Base-by-base conservation (phyloP, 1,139 yeast genomes). In the Scheffersomyces titani region DNA sequence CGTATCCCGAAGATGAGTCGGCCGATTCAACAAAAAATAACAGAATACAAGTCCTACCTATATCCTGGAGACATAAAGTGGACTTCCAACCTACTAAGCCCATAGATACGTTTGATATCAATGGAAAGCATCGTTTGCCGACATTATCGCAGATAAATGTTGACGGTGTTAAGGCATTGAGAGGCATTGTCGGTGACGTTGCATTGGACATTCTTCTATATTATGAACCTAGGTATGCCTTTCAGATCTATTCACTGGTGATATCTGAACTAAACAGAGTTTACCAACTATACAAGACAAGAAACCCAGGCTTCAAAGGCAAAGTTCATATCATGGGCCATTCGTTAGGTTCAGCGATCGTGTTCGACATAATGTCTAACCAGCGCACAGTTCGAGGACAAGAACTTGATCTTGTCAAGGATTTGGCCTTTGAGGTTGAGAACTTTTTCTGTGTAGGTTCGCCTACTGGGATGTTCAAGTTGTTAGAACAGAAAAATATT, bases 331-430 rank as follows among this genome's bases (percentile, higher is more conserved):
- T 94, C 2, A 77, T 94, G 65, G 98, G 98, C 1, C 99, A 94
- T 70, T 92, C 98, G 0, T 74, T 94, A 30, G 99, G 99, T 0
- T 89, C 97, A 19, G 88, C 94, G 0, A 91, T 94, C 55, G 83
- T 89, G 1, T 85, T 91, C 63, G 99, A 94, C 70, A 78, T 94
- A 47, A 71, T 92, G 47, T 78, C 90, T 1, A 69, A 77, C 40
- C 96, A 89, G 67, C 85, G 86, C 1, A 70, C 72, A 51, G 58
- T 65, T 2, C 47, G 61, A 1, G 69, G 72, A 0, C 61, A 58
- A 1, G 67, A 65, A 4, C 63, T 65, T 0, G 65, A 70, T 55
- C 61, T 65, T 46, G 59, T n/a, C 54, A 53, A 51, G 59, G 61
- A 51, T 51, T 75, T 93, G 45, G 78, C 82, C 47, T 94, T 94